Base-by-base conservation (phyloP, 352 stramenopile species). In the Elongisporangium anandrum region DNA sequence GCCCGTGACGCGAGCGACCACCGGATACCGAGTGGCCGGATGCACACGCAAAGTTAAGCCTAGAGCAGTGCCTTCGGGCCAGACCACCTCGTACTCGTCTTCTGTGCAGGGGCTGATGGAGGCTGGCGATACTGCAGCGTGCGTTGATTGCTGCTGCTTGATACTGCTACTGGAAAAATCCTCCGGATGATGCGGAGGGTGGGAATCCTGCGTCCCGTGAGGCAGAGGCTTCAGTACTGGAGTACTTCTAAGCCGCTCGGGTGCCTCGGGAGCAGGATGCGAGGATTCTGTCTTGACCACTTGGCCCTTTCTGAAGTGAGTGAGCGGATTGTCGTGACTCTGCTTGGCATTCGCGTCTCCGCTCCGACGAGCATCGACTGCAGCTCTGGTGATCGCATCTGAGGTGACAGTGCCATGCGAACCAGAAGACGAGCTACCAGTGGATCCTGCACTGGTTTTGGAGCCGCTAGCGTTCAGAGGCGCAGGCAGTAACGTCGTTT, bases 61-160 rank as follows among this genome's bases (percentile, higher is more conserved):
- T 8, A 91, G 62, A 22, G 81, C 81, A 13, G 79, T 87, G 2
- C 79, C 79, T 50, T 88, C 81, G 10, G 75, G 75, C 81, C 81
- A 91, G 39, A 88, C 65, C 17, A 91, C 81, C 55, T 91, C 81
- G 57, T 91, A 91, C 50, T 87, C 73, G 39, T 87, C 54, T 77
- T 78, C 26, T 77, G 70, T 20, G 47, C 39, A 50, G 47, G 34
- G 39, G 21, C 16, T 52, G 47, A 12, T 66, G 17, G 23, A 45
- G 34, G 34, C 34, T 1, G 34, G 34, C 34, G 34, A 45, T 7
- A 45, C 10, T 2, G 13, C 34, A 1, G 10, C 12, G 10, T 45
- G 34, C 2, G 34, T 17, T 4, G 12, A 45, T 65, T 64, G 4
- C 60, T 57, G 9, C 61, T 70, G 15, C 51, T 64, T 13, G 56